Evolutionary conservation across 306 rosid species (phyloP), one percentile per base, ranked within the genome.

Genomic region (Pyrus pyrifolia): DNA sequence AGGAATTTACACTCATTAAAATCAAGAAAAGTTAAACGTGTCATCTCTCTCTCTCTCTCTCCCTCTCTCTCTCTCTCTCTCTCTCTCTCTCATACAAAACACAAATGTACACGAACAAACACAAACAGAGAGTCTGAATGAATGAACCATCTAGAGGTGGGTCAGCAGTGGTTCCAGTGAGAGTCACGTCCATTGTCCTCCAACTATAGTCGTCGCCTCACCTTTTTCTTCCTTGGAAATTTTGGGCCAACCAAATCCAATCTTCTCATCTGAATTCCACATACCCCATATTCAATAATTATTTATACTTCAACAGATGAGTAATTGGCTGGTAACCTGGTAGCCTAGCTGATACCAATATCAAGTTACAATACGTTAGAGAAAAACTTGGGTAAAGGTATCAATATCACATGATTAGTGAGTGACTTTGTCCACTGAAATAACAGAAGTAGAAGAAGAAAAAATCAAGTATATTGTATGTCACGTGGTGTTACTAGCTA

Each of bases 191-290:
- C 74, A 59, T 27, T 71, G 79, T 75, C 88, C 86, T 87, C 89
- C 83, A 77, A 87, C 17, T 59, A 72, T 53, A 53, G 4, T 61
- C 30, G 67, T 15, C 67, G 30, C 67, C 33, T 35, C 71, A 6
- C 62, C 82, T 66, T 78, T 74, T 84, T 83, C 79, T 59, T 66
- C 77, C 75, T 83, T 87, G 75, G 85, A 87, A 80, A 51, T 76
- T 86, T 78, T 74, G 67, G 80, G 70, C 81, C 70, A 83, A 4
- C 80, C 83, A 82, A 87, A 86, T 85, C 85, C 81, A 82, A 75
- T 78, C 85, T 49, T 62, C 84, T 73, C 53, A 78, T 80, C 82
- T 70, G 73, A 84, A 77, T 82, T 76, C 83, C 82, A 76, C 86
- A 80, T 30, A 49, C 7, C 55, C 19, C 71, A 55, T 30, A 65